Evolutionary conservation across 257 asterid genomes (phyloP).

Genomic region (Cynanchum wilfordii): DNA sequence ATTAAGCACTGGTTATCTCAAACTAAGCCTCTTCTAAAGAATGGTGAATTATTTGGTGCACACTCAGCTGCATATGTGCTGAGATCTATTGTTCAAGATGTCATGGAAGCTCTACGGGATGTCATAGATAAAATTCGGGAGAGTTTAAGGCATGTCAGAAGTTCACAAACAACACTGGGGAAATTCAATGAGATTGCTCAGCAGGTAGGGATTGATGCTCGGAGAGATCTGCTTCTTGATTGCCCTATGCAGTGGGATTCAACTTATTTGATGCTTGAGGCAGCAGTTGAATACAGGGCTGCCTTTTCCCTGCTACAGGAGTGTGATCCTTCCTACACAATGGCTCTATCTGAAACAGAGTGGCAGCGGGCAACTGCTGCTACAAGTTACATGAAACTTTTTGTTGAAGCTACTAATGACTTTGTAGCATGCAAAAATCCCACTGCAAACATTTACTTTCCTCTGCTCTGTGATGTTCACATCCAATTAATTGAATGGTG

Average conservation of each 20-base stretch:
- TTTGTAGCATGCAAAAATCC: conserved; percentile 61
- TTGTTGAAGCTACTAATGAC: conserved; percentile 64
- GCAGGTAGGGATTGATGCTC: conserved; percentile 47
- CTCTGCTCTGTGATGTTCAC: conserved; percentile 89
- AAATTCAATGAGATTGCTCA: conserved; percentile 74
- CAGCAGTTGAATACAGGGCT: conserved; percentile 65
- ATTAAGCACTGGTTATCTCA: conserved; percentile 78
- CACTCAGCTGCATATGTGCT: conserved; percentile 85
- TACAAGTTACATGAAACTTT: conserved; percentile 65
- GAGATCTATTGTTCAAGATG: conserved; percentile 75
- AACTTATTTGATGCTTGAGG: conserved; percentile 74
- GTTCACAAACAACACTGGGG: conserved; percentile 58
- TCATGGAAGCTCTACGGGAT: conserved; percentile 57
- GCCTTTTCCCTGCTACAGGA: conserved; percentile 72
- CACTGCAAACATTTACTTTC: conserved; percentile 73
- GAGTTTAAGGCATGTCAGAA: conserved; percentile 54
- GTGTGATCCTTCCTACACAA: conserved; percentile 52
- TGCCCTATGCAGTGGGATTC: conserved; percentile 74
- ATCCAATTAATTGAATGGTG: conserved; percentile 87
- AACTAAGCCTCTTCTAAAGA: conserved; percentile 69
- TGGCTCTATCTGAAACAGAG: conserved; percentile 55
- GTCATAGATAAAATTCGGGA: conserved; percentile 65
- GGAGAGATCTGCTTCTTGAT: conserved; percentile 50
- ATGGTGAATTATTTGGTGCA: conserved; percentile 84
- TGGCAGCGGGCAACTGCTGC: conserved; percentile 77